These are phyloP conservation scores for Nemania abortiva DNA, from an alignment of 2,329 filamentous ascomycete species.

Conservation along the genomic window DNA sequence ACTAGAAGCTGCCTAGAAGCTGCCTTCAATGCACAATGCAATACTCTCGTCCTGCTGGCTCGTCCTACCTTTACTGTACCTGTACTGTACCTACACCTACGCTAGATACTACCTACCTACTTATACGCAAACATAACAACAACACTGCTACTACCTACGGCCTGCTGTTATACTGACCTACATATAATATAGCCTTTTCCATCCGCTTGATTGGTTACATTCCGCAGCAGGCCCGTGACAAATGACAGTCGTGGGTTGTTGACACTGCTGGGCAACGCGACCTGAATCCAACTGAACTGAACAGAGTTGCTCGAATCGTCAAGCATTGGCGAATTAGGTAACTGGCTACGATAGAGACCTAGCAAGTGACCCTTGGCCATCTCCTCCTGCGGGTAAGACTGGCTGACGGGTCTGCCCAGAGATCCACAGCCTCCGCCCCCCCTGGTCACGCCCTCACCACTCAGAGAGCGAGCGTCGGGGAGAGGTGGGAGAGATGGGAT, in stretches of 20 bases:
- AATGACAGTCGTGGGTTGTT: constrained; percentile 27
- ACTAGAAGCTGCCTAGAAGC: constrained; percentile 7
- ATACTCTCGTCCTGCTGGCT: no score
- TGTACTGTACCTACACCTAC: not conserved
- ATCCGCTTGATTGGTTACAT: constrained; percentile 29
- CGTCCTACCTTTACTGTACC: constrained; percentile 6
- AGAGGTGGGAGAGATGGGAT: constrained; percentile 31
- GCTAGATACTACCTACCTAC: not conserved
- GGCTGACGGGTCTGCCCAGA: constrained; percentile 29
- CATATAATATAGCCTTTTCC: constrained; percentile 20
- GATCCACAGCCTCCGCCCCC: constrained; percentile 33
- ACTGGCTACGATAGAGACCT: not conserved
- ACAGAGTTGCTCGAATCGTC: constrained; percentile 14
- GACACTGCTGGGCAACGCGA: constrained; percentile 15
- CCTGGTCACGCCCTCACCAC: constrained; percentile 30
- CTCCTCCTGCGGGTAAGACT: constrained; percentile 36
- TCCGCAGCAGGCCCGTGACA: constrained; percentile 10
- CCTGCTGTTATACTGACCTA: constrained; percentile 14
- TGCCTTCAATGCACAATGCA: not conserved
- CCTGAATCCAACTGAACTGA: constrained; percentile 12
- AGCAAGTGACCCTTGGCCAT: constrained; percentile 7
- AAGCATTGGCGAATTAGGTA: constrained; percentile 1
- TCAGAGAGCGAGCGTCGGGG: constrained; percentile 31
- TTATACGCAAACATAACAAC: not conserved
- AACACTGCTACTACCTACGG: not conserved